Evolutionary conservation across 371 early-diverging fungal species (phyloP).

Genomic region (Rhizopus delemar): DNA sequence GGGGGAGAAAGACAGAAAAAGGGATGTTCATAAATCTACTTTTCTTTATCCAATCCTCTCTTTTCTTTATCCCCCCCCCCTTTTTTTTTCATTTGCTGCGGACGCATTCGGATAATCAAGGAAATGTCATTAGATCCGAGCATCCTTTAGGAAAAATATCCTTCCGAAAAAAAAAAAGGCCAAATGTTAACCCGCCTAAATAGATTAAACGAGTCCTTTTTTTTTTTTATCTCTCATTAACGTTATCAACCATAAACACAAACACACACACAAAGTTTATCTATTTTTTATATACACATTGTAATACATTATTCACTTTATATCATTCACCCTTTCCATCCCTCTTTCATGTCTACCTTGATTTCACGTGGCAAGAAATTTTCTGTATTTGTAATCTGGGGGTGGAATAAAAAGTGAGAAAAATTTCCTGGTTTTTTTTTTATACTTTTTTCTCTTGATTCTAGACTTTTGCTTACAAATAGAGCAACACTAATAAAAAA

Average conservation of each 20-base stretch:
- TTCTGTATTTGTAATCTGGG: neutral
- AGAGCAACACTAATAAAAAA: too few species aligned
- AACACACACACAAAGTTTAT: neutral
- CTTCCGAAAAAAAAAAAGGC: neutral
- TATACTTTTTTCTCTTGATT: too few species aligned
- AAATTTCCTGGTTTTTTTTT: neutral
- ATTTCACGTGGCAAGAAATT: neutral
- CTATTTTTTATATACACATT: neutral
- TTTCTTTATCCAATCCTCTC: too few species aligned
- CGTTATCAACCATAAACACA: neutral
- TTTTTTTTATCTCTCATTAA: neutral
- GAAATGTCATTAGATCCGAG: neutral
- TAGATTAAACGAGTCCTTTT: neutral
- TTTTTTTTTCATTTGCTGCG: neutral
- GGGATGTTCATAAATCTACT: too few species aligned
- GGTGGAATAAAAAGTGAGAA: neutral
- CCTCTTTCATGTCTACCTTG: neutral
- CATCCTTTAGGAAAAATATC: neutral
- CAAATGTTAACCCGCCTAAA: conserved; percentile 1
- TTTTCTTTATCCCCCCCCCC: too few species aligned
- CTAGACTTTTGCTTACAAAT: too few species aligned
- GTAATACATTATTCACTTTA: too few species aligned
- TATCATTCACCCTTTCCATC: neutral
- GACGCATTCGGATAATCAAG: conserved; percentile 5
- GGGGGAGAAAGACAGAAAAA: too few species aligned